phyloP scores from a whole-genome alignment of 768 basidiomycete genomes.

The Tremella mesenterica region DNA sequence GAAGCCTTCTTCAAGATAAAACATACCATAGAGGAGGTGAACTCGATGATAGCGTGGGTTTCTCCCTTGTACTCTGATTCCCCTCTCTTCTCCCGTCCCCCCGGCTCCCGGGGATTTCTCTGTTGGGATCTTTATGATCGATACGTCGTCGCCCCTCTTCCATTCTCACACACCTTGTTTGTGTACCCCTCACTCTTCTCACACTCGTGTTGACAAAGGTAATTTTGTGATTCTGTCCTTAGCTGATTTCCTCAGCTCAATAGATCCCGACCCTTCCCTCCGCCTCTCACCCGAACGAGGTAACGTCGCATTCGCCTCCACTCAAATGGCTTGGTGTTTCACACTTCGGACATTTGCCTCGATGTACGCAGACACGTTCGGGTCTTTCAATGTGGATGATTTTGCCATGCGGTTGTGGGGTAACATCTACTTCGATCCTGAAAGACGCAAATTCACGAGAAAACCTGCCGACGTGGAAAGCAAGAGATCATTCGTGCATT shows the following conservation, averaged over 20 bases:
- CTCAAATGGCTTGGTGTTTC: constrained; percentile 97
- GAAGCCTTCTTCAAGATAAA: constrained; percentile 99
- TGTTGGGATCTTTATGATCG: too few species aligned
- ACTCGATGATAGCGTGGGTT: constrained; percentile 83
- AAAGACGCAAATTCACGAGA: constrained; percentile 79
- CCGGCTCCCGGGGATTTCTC: too few species aligned
- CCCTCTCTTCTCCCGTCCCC: too few species aligned
- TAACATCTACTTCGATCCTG: constrained; percentile 84
- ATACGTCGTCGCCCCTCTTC: too few species aligned
- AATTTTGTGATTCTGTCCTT: not conserved
- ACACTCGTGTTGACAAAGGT: not conserved
- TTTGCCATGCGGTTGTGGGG: constrained; percentile 95
- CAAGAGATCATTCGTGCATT: constrained; percentile 82
- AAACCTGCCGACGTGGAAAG: constrained; percentile 72
- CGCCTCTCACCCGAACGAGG: constrained; percentile 89
- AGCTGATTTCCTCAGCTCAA: constrained; percentile 43
- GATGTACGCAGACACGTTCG: constrained; percentile 87
- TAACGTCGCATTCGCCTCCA: constrained; percentile 93
- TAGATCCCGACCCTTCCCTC: constrained; percentile 78
- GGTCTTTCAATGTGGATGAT: constrained; percentile 66
- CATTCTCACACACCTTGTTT: too few species aligned
- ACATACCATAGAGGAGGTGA: constrained; percentile 97
- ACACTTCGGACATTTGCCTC: constrained; percentile 87
- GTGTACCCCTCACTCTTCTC: too few species aligned
- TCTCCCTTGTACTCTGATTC: not conserved